Evolutionary conservation across 2,329 filamentous ascomycete genomes (phyloP).

Genomic region (Apiospora koreana): DNA sequence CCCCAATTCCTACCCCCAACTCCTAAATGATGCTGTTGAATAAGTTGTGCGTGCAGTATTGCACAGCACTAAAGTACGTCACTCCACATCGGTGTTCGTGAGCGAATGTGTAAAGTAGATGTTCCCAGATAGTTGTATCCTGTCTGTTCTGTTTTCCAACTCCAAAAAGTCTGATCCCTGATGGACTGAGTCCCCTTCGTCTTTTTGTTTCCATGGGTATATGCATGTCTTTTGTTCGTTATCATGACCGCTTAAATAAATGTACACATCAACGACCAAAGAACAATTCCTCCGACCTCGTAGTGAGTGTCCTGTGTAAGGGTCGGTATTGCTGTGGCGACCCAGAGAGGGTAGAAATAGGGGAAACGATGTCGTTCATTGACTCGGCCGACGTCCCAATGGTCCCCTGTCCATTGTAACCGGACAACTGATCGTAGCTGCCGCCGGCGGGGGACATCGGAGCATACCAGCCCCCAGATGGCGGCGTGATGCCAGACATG

Average conservation of each 20-base stretch:
- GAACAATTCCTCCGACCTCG: slow-evolving; percentile 12
- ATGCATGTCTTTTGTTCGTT: neutral
- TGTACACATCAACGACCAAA: neutral
- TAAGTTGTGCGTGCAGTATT: neutral
- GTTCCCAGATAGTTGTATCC: neutral
- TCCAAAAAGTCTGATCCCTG: too few relatives aligned
- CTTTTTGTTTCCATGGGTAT: neutral
- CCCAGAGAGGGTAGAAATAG: neutral
- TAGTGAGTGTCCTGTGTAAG: slow-evolving; percentile 1
- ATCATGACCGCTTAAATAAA: neutral
- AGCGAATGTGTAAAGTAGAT: neutral
- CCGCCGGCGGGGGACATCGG: neutral
- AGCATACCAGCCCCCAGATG: slow-evolving; percentile 16
- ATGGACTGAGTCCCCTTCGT: neutral
- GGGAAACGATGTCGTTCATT: neutral
- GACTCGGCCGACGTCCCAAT: neutral
- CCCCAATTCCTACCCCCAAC: neutral
- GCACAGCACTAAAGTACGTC: neutral
- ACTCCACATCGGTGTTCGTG: neutral
- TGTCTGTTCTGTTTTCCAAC: neutral
- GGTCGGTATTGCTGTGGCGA: neutral
- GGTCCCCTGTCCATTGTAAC: neutral
- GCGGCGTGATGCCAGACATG: slow-evolving; percentile 20
- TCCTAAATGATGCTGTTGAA: neutral
- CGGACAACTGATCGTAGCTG: neutral